Base-by-base conservation (phyloP, 805 yeast species). In the Teunomyces gatunensis region DNA sequence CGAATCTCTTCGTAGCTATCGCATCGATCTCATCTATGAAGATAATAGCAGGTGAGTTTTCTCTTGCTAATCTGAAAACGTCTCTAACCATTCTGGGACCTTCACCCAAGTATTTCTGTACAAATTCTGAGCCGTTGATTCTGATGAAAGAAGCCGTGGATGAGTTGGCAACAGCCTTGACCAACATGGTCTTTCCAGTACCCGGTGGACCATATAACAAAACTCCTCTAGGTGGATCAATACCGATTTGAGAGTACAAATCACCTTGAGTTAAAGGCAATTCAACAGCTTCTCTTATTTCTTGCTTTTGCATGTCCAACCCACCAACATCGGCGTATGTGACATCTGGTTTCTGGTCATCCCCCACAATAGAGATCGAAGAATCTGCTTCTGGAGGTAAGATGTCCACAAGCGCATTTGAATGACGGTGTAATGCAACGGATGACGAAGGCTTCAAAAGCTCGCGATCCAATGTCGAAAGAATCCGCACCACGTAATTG, bases 1-100 rank as follows among this genome's bases (percentile, higher is more conserved):
- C 99, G 61, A 94, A 94, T 73, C 99, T 88, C 71, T 94, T 94
- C 35, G 99, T 94, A 47, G 99, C 99, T 68, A 94, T 94, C 29
- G 99, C 97, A 72, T 94, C 99, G 60, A 94, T 91, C 75, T 94
- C 99, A 75, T 94, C 99, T 58, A 94, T 94, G 71, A 94, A 94
- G 52, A 94, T 94, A 62, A 94, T 94, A 7, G 97, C 83, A 5
- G 99, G 99, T 0, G 97, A 84, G 71, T 94, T 94, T 66, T 94
- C 99, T 64, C 98, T 81, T 6, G 99, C 99, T 53, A 94, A 79
- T 64, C 98, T 78, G 74, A 94, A 94, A 30, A 94, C 98, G 67
- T 94, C 99, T 68, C 99, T 85, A 30, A 94, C 99, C 98, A 94
- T 94, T 74, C 99, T 82, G 51, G 99, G 98, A 61, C 99, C 99